Conservation (phyloP, 1,284 basidiomycete species). For the Schizopora paradoxa region DNA sequence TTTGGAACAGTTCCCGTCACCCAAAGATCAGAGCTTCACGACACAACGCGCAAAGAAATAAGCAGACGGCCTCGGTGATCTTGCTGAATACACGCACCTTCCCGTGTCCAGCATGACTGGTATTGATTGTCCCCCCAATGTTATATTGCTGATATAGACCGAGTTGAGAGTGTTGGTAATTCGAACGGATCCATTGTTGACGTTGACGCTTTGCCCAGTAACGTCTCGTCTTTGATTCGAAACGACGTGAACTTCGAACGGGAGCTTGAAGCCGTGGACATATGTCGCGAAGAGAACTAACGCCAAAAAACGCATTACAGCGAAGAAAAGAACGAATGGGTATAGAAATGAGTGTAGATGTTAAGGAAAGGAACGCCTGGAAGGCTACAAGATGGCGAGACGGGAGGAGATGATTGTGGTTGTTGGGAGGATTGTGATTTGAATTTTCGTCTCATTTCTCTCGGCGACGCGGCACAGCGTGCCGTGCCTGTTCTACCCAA, state of each 20-base stretch:
- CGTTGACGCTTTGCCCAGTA: slow-evolving; percentile 18
- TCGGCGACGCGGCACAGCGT: too few species aligned
- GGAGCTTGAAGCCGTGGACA: slow-evolving; percentile 40
- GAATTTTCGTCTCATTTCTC: too few species aligned
- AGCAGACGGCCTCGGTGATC: too few species aligned
- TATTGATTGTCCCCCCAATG: slow-evolving; percentile 43
- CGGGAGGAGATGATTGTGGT: not conserved
- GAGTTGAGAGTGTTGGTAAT: slow-evolving; percentile 57
- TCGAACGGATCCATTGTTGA: slow-evolving; percentile 29
- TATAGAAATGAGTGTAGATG: not conserved
- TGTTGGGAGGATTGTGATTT: not conserved
- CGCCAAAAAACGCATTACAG: slow-evolving; percentile 31
- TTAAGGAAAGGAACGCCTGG: not conserved
- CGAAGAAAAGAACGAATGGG: not conserved
- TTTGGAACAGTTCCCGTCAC: slow-evolving; percentile 43
- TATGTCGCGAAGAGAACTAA: slow-evolving; percentile 31
- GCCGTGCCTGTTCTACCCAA: too few species aligned
- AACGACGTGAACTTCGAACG: slow-evolving; percentile 39
- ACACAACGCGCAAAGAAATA: too few species aligned
- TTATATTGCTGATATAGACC: slow-evolving; percentile 54
- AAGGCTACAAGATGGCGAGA: not conserved
- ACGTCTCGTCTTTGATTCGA: not conserved
- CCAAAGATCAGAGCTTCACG: slow-evolving; percentile 61
- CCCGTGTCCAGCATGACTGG: slow-evolving; percentile 47
- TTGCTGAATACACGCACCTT: slow-evolving; percentile 28